Evolutionary conservation across 2,329 filamentous ascomycete species (phyloP), one percentile per base, ranked within the genome.

Genomic region (Aspergillus hortae): DNA sequence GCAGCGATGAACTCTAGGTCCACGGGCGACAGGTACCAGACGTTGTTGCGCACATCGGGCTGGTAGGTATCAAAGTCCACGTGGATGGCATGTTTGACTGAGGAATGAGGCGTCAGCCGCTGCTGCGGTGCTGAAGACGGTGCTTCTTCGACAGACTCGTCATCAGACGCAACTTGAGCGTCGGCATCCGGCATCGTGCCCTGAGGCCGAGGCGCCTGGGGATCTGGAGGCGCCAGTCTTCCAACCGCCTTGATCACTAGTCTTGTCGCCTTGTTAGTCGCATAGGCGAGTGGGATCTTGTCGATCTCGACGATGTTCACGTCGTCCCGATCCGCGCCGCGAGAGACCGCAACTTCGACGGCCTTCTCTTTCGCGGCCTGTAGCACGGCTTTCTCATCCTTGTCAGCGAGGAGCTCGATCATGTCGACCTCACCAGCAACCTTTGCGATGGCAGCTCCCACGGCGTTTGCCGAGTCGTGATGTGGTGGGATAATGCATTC

Each of bases 401-500:
- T 53, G 14, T 56, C 71, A 19, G 74, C 71, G 12, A 75, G 59
- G 9, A 78, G 74, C 54, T 79, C 73, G 14, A 82, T 76, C 1
- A 77, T 67, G 50, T 84, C 80, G 2, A 83, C 68, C 9, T 77
- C 75, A 0, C 79, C 80, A 2, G 76, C 76, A 0, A 82, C 76
- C 48, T 80, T 80, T 3, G 79, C 79, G 32, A 82, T 82, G 0
- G 82, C 82, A 0, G 82, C 82, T 6, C 82, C 82, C 2, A 85
- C 78, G 0, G 82, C 82, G 62, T 85, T 85, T 3, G 82, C 82
- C 0, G 79, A 80, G 51, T 79, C 80, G 25, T 80, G 73, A 45
- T 77, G 78, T 2, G 76, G 73, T 0, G 82, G 82, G 4, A 74
- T 69, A 5, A 80, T 77, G 50, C 78, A 75, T 54, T 78, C 70